Evolutionary conservation across 2,329 filamentous ascomycete species (phyloP), one percentile per base, ranked within the genome.

Genomic region (Aureobasidium leucospermi): DNA sequence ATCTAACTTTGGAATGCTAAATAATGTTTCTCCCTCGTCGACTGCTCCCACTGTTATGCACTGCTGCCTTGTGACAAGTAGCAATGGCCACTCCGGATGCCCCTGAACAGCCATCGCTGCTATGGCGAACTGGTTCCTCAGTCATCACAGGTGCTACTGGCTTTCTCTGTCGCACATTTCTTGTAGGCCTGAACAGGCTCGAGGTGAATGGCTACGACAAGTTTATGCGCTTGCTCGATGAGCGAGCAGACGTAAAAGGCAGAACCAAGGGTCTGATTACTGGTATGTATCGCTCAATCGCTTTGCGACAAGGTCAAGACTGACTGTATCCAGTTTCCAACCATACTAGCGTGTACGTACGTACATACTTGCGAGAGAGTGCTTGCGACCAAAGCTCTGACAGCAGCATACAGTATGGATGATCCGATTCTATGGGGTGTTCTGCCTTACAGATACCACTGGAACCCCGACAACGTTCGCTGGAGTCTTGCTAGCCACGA

Each of bases 401-500:
- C 59, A 34, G 42, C 23, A 6, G 57, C 42, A 63, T 64, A 64
- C 71, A 96, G 93, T 61, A 77, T 97, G 67, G 94, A 99, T 74
- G 94, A 99, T 75, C 94, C 94, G 29, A 76, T 97, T 61, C 85
- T 96, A 66, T 99, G 93, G 93, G 94, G 93, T 16, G 84, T 90
- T 38, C 77, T 99, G 4, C 94, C 94, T 1, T 73, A 89, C 47
- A 80, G 82, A 52, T 90, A 94, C 69, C 77, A 83, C 64, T 85
- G 88, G 68, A 84, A 86, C 61, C 84, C 88, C 19, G 79, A 81
- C 59, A 94, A 92, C 70, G 80, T 91, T 68, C 85, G 94, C 71
- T 97, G 92, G 90, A 85, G 87, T 9, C 81, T 99, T 58, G 94
- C 90, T 28, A 95, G 91, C 67, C 90, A 96, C 72, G 94, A 99